Conservation (phyloP, 2,329 filamentous ascomycete species). For the Whalleya microplaca region DNA sequence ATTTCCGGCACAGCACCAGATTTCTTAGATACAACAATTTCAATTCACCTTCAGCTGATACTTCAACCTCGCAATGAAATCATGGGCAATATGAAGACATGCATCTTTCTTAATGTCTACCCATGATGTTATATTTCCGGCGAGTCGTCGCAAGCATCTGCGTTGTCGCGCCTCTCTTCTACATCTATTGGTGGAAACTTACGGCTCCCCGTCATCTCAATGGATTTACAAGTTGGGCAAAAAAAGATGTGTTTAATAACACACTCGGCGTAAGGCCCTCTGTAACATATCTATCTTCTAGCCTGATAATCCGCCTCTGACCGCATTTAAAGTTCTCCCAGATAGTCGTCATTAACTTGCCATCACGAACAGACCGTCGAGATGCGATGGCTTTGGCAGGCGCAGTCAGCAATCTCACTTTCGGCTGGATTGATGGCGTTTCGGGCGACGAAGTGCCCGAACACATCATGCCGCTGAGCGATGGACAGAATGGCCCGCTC, state of each 20-base stretch:
- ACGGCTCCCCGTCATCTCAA: background rate
- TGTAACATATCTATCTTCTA: background rate
- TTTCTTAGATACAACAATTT: background rate
- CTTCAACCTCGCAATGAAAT: background rate
- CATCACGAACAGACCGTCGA: conserved; percentile 53
- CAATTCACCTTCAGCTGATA: background rate
- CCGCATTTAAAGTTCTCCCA: conserved; percentile 49
- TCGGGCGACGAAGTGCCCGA: conserved; percentile 42
- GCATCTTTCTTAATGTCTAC: background rate
- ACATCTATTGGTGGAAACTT: conserved; percentile 20
- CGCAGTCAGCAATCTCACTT: conserved; percentile 46
- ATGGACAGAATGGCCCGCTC: conserved; percentile 33
- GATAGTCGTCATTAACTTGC: conserved; percentile 57
- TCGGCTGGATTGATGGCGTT: conserved; percentile 53
- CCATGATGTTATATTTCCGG: conserved; percentile 16
- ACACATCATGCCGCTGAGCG: conserved; percentile 32
- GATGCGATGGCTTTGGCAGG: conserved; percentile 54
- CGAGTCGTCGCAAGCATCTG: conserved; percentile 13
- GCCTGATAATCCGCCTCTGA: background rate
- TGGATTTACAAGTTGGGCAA: background rate
- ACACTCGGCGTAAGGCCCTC: conserved; percentile 26
- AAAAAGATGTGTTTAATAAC: conserved; percentile 19
- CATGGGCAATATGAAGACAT: background rate
- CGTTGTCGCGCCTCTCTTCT: conserved; percentile 19
- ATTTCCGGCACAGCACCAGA: background rate